These are phyloP conservation scores for Lentinula sp. DNA, from an alignment of 768 basidiomycete species.

Conservation along the genomic window DNA sequence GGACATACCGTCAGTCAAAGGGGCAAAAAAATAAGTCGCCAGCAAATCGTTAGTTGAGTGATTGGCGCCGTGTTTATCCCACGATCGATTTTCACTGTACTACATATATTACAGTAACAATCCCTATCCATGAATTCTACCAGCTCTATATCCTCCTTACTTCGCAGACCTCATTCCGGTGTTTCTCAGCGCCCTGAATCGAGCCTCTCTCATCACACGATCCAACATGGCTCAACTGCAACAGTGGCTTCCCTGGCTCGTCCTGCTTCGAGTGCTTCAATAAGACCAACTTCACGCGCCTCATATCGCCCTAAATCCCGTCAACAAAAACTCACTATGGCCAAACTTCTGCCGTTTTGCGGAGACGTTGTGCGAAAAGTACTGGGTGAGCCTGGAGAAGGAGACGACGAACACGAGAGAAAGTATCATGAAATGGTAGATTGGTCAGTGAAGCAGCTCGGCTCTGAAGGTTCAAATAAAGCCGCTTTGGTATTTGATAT, in stretches of 20 bases:
- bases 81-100: too few species aligned
- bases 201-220: background rate
- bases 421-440: slow-evolving; percentile 47
- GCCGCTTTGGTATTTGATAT: slow-evolving; percentile 54
- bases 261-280: slow-evolving; percentile 28
- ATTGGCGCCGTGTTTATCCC: too few species aligned
- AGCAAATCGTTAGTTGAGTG: too few species aligned
- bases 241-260: background rate
- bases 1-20: too few species aligned
- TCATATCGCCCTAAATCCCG: slow-evolving; percentile 43
- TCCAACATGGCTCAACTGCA: background rate
- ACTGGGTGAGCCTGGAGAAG: slow-evolving; percentile 17
- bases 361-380: slow-evolving; percentile 41
- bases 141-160: background rate
- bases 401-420: slow-evolving; percentile 33
- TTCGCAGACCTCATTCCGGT: background rate
- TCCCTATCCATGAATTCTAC: background rate
- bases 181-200: background rate
- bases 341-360: slow-evolving; percentile 47
- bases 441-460: slow-evolving; percentile 40
- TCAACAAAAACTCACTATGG: slow-evolving; percentile 31
- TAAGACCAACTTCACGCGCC: slow-evolving; percentile 34
- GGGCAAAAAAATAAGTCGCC: too few species aligned
- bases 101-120: too few species aligned
- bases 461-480: slow-evolving; percentile 42